Evolutionary conservation across 345 rosid species (phyloP).

Genomic region (Syzygium aqueum): DNA sequence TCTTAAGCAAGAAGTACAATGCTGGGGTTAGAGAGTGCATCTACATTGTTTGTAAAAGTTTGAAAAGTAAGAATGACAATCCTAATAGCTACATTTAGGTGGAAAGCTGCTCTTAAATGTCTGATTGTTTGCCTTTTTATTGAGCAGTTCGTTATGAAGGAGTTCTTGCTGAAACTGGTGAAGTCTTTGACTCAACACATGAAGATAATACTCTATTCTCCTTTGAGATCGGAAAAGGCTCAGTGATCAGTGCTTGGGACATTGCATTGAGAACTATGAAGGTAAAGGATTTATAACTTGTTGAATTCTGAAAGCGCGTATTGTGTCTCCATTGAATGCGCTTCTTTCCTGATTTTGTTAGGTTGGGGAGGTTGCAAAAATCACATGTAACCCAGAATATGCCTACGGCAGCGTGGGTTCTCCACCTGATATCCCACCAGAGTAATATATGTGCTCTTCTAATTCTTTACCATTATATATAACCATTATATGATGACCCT

Average conservation of each 20-base stretch:
- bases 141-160: conserved; percentile 86
- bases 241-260: conserved; percentile 89
- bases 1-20: not conserved
- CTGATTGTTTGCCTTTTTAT: not conserved
- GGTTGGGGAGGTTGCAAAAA: conserved; percentile 96
- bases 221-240: conserved; percentile 78
- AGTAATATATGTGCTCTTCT: conserved; percentile 28
- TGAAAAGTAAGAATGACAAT: not conserved
- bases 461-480: not conserved
- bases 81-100: not conserved
- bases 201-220: conserved; percentile 86
- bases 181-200: conserved; percentile 78
- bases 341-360: conserved; percentile 8
- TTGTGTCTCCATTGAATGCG: not conserved
- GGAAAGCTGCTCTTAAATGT: not conserved
- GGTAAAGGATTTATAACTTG: conserved; percentile 23
- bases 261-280: conserved; percentile 77
- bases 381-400: conserved; percentile 90
- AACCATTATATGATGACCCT: not conserved
- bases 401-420: conserved; percentile 88
- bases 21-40: not conserved
- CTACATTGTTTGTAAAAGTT: not conserved
- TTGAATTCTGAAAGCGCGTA: not conserved
- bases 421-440: conserved; percentile 84
- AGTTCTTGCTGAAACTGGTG: conserved; percentile 67